Conservation (phyloP, 495 filamentous ascomycete genomes). For the Aspergillus olivimuriae region DNA sequence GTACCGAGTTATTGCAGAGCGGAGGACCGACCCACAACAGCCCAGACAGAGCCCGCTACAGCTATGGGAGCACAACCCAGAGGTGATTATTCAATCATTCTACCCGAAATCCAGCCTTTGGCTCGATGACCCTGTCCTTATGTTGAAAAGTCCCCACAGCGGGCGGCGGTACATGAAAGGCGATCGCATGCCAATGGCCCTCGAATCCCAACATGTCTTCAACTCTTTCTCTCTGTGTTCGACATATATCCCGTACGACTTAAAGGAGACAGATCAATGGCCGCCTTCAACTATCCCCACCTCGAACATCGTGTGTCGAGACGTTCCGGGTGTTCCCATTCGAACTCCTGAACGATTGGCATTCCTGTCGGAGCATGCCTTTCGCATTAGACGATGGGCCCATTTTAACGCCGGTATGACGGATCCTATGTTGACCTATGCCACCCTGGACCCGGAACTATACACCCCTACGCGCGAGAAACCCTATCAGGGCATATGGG, state of each 20-base stretch:
- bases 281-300: slow-evolving; percentile 67
- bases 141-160: slow-evolving; percentile 40
- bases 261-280: slow-evolving; percentile 56
- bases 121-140: slow-evolving; percentile 62
- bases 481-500: slow-evolving; percentile 85
- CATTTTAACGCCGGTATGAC: slow-evolving; percentile 47
- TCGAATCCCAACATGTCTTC: slow-evolving; percentile 39
- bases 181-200: slow-evolving; percentile 51
- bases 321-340: slow-evolving; percentile 23
- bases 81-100: slow-evolving; percentile 72
- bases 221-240: slow-evolving; percentile 38
- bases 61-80: slow-evolving; percentile 56
- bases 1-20: slow-evolving; percentile 66
- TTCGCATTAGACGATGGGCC: slow-evolving; percentile 70
- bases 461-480: slow-evolving; percentile 76
- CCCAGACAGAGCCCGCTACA: slow-evolving; percentile 45
- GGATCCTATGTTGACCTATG: slow-evolving; percentile 67
- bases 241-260: slow-evolving; percentile 23
- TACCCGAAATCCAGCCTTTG: slow-evolving; percentile 61
- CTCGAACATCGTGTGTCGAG: slow-evolving; percentile 23
- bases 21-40: too few relatives aligned
- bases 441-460: slow-evolving; percentile 61
- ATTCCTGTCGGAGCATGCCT: slow-evolving; percentile 56
- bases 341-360: slow-evolving; percentile 29
- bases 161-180: slow-evolving; percentile 19